Evolutionary conservation across 768 basidiomycete species (phyloP).

Genomic region (Rubroboletus satanas): DNA sequence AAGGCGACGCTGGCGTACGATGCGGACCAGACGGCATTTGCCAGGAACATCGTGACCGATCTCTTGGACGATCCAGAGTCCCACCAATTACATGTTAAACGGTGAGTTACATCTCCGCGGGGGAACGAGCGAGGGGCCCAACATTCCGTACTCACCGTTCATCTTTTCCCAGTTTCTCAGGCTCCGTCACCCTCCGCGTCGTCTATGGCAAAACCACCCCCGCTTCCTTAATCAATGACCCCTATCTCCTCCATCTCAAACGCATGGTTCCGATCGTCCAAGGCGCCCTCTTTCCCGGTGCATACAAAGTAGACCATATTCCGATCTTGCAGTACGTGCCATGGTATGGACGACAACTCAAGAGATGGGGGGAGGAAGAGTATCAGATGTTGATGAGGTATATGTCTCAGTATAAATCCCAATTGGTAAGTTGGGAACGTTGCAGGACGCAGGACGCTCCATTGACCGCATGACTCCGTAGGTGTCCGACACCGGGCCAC

Average conservation of each 20-base stretch:
- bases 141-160: not conserved
- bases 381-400: conserved; percentile 46
- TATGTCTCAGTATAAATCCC: conserved; percentile 40
- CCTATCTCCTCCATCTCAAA: conserved; percentile 27
- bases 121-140: not conserved
- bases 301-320: conserved; percentile 34
- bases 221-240: conserved; percentile 14
- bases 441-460: too few species aligned
- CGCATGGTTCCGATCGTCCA: conserved; percentile 30
- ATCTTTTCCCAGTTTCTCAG: conserved; percentile 19
- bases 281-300: conserved; percentile 30
- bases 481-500: conserved; percentile 7
- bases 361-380: conserved; percentile 52
- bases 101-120: conserved; percentile 32
- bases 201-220: conserved; percentile 28
- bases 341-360: conserved; percentile 55
- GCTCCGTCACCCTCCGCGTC: conserved; percentile 24
- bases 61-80: conserved; percentile 23
- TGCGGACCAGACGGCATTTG: conserved; percentile 42
- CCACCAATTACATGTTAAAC: conserved; percentile 24
- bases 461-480: not conserved
- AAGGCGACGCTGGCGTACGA: conserved; percentile 44
- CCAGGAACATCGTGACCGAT: conserved; percentile 19
- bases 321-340: conserved; percentile 48
- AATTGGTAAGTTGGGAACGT: conserved; percentile 33